Evolutionary conservation across 495 filamentous ascomycete species (phyloP).

Genomic region (Hypoxylon rickii): DNA sequence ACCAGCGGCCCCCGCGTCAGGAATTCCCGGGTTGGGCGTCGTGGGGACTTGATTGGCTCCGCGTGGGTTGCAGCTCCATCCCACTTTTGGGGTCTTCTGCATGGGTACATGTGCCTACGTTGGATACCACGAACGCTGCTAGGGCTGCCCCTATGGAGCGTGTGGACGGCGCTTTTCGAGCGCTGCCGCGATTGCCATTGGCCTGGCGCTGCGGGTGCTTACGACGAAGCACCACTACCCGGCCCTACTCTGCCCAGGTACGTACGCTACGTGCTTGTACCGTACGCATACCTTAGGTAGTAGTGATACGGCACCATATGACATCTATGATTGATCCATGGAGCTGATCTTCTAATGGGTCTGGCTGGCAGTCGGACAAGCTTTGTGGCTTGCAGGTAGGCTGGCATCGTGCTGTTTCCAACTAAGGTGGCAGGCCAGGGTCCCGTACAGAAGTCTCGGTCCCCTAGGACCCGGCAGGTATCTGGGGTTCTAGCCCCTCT

Average conservation of each 20-base stretch:
- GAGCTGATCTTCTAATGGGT: background rate
- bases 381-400: conserved; percentile 22
- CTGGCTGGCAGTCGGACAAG: conserved; percentile 6
- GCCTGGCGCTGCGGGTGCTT: conserved; percentile 4
- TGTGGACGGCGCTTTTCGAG: background rate
- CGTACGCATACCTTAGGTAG: background rate
- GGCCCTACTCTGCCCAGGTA: background rate
- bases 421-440: conserved; percentile 10
- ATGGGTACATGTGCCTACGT: no score
- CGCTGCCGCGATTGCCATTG: background rate
- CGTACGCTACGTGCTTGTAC: no score
- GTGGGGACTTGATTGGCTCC: background rate
- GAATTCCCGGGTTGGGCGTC: background rate
- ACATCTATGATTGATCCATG: background rate
- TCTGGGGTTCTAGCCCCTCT: conserved; percentile 10
- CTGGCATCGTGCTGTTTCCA: conserved; percentile 11
- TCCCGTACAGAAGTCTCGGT: conserved; percentile 6
- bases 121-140: no score
- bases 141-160: no score
- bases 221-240: conserved; percentile 5
- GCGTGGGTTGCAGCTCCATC: background rate
- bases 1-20: background rate
- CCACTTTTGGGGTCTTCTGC: conserved; percentile 9
- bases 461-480: conserved; percentile 3
- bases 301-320: background rate